Percentiles rank a stretch among this genome's conserved stretches.
Evolutionary conservation across 1,284 basidiomycete genomes (phyloP).

Genomic region (Cystobasidium sp.): DNA sequence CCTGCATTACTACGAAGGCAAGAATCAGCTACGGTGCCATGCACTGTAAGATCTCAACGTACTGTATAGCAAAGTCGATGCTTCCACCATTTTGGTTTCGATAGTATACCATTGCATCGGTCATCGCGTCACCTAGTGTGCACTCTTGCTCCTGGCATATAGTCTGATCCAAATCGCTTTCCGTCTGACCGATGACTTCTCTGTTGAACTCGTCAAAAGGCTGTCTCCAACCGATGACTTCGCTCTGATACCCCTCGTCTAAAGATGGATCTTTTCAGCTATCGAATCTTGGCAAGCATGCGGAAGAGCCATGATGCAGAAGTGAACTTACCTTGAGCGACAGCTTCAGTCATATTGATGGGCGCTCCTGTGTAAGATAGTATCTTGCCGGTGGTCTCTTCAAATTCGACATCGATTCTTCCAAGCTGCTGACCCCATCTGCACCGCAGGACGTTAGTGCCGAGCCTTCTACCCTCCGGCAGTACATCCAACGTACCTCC

Average conservation of each 20-base stretch:
- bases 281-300: not conserved
- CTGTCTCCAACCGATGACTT: constrained; percentile 58
- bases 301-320: not conserved
- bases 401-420: constrained; percentile 58
- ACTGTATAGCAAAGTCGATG: constrained; percentile 47
- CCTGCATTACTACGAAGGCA: constrained; percentile 53
- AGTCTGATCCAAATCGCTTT: constrained; percentile 56
- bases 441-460: constrained; percentile 44
- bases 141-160: constrained; percentile 59
- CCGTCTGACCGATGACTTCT: constrained; percentile 58
- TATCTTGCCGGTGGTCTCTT: constrained; percentile 57
- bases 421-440: constrained; percentile 61
- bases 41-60: not conserved
- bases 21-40: not conserved
- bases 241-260: constrained; percentile 57
- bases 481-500: not conserved
- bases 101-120: constrained; percentile 59
- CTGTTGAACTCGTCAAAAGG: constrained; percentile 55
- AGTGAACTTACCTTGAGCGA: constrained; percentile 14
- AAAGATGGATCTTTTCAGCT: constrained; percentile 55
- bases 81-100: constrained; percentile 48
- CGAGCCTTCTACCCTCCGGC: not conserved
- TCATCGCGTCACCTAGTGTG: constrained; percentile 59
- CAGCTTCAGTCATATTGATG: constrained; percentile 55
- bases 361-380: constrained; percentile 59